Evolutionary conservation across 768 basidiomycete genomes (phyloP), one percentile per base, ranked within the genome.

Genomic region (Lactarius evosmus): DNA sequence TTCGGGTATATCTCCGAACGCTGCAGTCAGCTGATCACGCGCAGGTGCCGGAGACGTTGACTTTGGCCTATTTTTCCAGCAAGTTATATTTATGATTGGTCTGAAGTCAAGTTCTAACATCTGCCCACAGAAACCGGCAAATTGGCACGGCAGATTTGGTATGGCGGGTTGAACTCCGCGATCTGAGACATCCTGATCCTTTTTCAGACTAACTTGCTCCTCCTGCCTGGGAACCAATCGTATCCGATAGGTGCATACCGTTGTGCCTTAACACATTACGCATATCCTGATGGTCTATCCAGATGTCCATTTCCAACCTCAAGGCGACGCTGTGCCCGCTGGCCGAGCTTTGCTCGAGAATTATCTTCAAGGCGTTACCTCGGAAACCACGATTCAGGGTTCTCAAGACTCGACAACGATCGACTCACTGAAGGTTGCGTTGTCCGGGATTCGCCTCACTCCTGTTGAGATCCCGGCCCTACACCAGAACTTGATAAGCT

Each of bases 381-480:
- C 82, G 7, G 75, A 77, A 51, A 85, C 84, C 1, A 76, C 77
- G 5, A 89, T 91, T 58, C 68, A 75, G 7, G 88, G 88, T 5
- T 78, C 80, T 14, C 78, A 76, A 1, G 76, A 69, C 41, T 84
- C 87, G 4, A 90, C 87, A 0, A 74, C 78, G 0, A 84, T 90
- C 17, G 76, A 76, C 41, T 89, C 88, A 1, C 74, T 91, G 40
- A 79, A 87, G 69, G 71, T 74, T 14, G 87, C 86, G 0, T 75
- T 91, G 54, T 83, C 85, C 7, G 74, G 83, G 62, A 85, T 90
- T 65, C 78, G 74, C 32, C 74, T 90, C 25, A 78, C 80, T 4
- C 84, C 86, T 3, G 84, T 87, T 33, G 80, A 77, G 33, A 87
- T 91, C 49, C 87, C 88, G 3, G 83, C 85, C 1, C 69, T 89